These are phyloP conservation scores for Dictyostelium discoideum DNA, from an alignment of 78 protist species.

Conservation along the genomic window DNA sequence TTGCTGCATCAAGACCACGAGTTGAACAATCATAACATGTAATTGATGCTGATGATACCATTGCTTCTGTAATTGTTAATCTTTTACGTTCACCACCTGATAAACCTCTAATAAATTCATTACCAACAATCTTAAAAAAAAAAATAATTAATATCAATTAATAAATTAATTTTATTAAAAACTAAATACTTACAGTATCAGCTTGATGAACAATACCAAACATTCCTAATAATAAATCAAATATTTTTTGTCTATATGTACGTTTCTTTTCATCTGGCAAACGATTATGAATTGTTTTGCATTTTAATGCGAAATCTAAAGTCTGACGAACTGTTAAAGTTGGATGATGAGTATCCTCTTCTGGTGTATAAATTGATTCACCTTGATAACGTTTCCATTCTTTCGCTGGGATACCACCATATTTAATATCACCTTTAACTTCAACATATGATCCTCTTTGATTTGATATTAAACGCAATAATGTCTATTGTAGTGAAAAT, in stretches of 20 bases:
- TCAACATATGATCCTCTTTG: slow-evolving; percentile 29
- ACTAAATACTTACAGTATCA: slow-evolving; percentile 68
- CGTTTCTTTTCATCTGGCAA: slow-evolving; percentile 62
- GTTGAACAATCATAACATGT: slow-evolving; percentile 73
- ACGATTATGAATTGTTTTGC: slow-evolving; percentile 68
- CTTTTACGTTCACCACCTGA: slow-evolving; percentile 74
- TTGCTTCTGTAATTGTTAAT: slow-evolving; percentile 70
- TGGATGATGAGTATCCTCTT: slow-evolving; percentile 75
- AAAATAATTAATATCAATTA: neutral
- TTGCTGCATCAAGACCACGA: slow-evolving; percentile 68
- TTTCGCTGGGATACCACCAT: slow-evolving; percentile 54
- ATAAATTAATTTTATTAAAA: neutral
- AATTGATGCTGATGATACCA: slow-evolving; percentile 53
- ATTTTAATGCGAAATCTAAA: slow-evolving; percentile 54
- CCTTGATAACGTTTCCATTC: slow-evolving; percentile 53
- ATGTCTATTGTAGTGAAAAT: neutral
- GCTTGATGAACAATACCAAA: slow-evolving; percentile 80
- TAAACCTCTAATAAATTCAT: slow-evolving; percentile 56
- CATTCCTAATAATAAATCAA: slow-evolving; percentile 36
- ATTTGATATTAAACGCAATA: slow-evolving; percentile 54
- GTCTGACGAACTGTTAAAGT: slow-evolving; percentile 63
- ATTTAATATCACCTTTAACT: slow-evolving; percentile 29
- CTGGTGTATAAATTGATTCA: slow-evolving; percentile 69
- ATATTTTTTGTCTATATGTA: slow-evolving; percentile 45
- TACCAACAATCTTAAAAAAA: slow-evolving; percentile 39